Evolutionary conservation across 352 stramenopile genomes (phyloP).

Genomic region (Halophytophthora polymorphica): DNA sequence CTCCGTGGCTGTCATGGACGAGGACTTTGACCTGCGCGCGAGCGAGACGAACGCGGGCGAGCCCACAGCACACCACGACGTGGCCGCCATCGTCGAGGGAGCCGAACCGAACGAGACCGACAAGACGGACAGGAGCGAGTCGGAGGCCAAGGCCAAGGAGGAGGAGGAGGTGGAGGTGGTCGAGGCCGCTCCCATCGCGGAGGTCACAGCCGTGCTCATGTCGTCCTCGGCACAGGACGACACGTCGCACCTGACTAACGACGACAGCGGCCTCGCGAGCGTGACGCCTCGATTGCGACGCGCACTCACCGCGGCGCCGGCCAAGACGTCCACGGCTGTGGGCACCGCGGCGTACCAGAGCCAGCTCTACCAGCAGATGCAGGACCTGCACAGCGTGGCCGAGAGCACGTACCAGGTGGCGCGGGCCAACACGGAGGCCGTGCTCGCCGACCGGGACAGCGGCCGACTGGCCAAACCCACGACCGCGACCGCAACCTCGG

Average conservation of each 20-base stretch:
- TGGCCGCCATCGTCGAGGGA: constrained; percentile 27
- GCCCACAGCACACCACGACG: constrained; percentile 11
- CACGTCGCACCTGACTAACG: constrained; percentile 1
- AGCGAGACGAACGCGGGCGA: constrained; percentile 26
- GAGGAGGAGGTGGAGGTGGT: constrained; percentile 22
- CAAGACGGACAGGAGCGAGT: constrained; percentile 1
- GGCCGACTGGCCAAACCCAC: constrained; percentile 27
- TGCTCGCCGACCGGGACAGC: constrained; percentile 38
- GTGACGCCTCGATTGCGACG: constrained; percentile 12
- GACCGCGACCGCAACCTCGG: constrained; percentile 4
- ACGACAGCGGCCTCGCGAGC: constrained; percentile 4
- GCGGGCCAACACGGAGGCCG: constrained; percentile 48
- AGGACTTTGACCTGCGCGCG: constrained; percentile 19
- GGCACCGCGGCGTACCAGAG: constrained; percentile 40
- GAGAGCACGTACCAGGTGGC: constrained; percentile 70
- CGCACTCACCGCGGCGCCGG: constrained; percentile 27
- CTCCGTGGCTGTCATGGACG: constrained; percentile 56
- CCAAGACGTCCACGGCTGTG: constrained; percentile 2
- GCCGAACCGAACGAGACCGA: no score
- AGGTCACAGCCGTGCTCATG: constrained; percentile 23
- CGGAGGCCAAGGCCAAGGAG: not conserved
- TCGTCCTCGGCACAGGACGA: constrained; percentile 13
- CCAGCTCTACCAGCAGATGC: constrained; percentile 73
- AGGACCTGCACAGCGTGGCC: constrained; percentile 54
- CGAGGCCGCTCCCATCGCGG: constrained; percentile 20